Conservation (phyloP, 2,329 filamentous ascomycete species). For the Epichloe festucae region DNA sequence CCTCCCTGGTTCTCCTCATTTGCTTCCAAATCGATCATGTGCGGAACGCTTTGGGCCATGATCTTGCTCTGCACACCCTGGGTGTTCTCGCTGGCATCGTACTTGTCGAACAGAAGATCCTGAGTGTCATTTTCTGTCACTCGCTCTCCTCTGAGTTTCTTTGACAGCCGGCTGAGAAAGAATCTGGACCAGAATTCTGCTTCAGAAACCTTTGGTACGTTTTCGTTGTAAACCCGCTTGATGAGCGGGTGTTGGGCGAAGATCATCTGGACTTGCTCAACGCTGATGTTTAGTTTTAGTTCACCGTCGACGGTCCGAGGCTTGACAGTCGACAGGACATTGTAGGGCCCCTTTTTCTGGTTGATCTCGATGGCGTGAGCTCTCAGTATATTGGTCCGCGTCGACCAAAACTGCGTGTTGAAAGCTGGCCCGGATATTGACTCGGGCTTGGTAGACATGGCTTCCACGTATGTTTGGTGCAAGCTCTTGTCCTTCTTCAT, state of each 20-base stretch:
- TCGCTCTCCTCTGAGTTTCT: slow-evolving; percentile 82
- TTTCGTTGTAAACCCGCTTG: slow-evolving; percentile 82
- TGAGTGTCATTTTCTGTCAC: slow-evolving; percentile 63
- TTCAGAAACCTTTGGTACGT: slow-evolving; percentile 70
- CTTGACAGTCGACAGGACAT: slow-evolving; percentile 83
- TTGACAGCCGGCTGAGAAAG: slow-evolving; percentile 80
- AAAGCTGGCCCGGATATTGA: slow-evolving; percentile 71
- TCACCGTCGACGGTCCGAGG: slow-evolving; percentile 39
- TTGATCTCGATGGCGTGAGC: slow-evolving; percentile 80
- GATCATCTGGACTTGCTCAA: slow-evolving; percentile 86
- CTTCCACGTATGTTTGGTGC: slow-evolving; percentile 77
- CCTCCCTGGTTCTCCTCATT: slow-evolving; percentile 90
- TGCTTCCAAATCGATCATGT: slow-evolving; percentile 82
- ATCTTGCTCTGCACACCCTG: slow-evolving; percentile 38
- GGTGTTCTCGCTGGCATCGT: slow-evolving; percentile 61
- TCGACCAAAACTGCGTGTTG: slow-evolving; percentile 89
- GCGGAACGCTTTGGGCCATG: slow-evolving; percentile 57
- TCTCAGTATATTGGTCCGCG: slow-evolving; percentile 70
- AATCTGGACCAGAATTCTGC: slow-evolving; percentile 86
- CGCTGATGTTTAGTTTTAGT: slow-evolving; percentile 70
- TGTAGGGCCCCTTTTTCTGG: slow-evolving; percentile 83
- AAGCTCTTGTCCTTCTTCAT: slow-evolving; percentile 67
- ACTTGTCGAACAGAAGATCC: slow-evolving; percentile 75
- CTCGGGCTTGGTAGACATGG: slow-evolving; percentile 69
- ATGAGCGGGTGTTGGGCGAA: slow-evolving; percentile 88